Evolutionary conservation across 495 filamentous ascomycete genomes (phyloP).

Genomic region (Cetradonia linearis): DNA sequence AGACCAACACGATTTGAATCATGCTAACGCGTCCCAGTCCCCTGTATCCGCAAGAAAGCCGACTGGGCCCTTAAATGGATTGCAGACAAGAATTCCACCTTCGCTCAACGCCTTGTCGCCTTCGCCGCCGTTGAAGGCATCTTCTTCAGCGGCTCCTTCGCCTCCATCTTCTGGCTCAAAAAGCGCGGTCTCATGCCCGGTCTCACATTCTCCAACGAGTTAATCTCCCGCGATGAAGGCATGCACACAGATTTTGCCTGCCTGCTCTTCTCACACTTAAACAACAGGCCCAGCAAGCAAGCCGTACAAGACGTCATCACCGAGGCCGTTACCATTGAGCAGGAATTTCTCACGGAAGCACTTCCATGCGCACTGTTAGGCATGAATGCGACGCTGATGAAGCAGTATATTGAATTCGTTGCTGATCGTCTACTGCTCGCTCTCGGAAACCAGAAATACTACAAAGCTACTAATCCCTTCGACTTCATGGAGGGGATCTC

Average conservation of each 20-base stretch:
- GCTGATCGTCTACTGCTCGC: slow-evolving; percentile 88
- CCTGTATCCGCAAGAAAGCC: slow-evolving; percentile 94
- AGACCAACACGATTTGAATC: slow-evolving; percentile 2
- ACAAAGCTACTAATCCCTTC: slow-evolving; percentile 88
- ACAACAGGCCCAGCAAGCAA: slow-evolving; percentile 75
- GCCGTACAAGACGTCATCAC: slow-evolving; percentile 78
- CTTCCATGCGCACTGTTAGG: slow-evolving; percentile 85
- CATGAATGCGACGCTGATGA: slow-evolving; percentile 97
- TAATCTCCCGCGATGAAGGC: slow-evolving; percentile 98
- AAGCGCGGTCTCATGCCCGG: slow-evolving; percentile 99
- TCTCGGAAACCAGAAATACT: slow-evolving; percentile 88
- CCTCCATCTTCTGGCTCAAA: slow-evolving; percentile 99
- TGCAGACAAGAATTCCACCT: slow-evolving; percentile 79
- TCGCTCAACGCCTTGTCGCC: slow-evolving; percentile 88
- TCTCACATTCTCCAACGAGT: slow-evolving; percentile 97
- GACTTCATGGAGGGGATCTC: slow-evolving; percentile 99
- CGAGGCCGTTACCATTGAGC: slow-evolving; percentile 88
- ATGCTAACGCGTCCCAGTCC: slow-evolving; percentile 47
- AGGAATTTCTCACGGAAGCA: slow-evolving; percentile 95
- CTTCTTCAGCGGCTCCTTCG: slow-evolving; percentile 99
- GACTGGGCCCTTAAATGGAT: slow-evolving; percentile 98
- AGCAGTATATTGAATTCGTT: slow-evolving; percentile 99
- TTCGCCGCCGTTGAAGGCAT: slow-evolving; percentile 98
- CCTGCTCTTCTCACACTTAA: slow-evolving; percentile 88
- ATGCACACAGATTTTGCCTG: slow-evolving; percentile 99